Conservation (phyloP, 192 early-diverging fungal genomes). For the Coemansia sp. region DNA sequence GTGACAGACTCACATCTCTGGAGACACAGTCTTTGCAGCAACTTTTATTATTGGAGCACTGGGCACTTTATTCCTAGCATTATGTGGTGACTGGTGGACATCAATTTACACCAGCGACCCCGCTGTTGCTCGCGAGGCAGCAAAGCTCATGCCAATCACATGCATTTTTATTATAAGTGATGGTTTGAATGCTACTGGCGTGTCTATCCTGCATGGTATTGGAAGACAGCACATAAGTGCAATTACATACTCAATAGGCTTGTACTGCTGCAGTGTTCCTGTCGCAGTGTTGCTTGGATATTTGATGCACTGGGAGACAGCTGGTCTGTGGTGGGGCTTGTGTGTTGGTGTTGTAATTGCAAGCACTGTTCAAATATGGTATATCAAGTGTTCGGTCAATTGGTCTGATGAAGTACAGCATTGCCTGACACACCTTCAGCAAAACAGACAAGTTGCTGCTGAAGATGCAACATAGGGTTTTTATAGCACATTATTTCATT, state of each 20-base stretch:
- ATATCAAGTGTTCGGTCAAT: conserved; percentile 17
- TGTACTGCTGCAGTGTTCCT: conserved; percentile 47
- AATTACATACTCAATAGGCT: conserved; percentile 41
- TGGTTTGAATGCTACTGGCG: conserved; percentile 51
- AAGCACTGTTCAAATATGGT: conserved; percentile 9
- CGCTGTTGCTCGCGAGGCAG: conserved; percentile 65
- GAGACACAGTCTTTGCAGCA: conserved; percentile 49
- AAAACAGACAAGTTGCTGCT: too few species aligned
- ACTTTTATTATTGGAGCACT: conserved; percentile 51
- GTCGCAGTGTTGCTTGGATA: conserved; percentile 45
- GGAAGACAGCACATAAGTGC: conserved; percentile 50
- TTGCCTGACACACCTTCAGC: conserved; percentile 12
- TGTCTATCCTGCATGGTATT: conserved; percentile 47
- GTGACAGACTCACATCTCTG: conserved; percentile 58
- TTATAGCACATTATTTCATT: too few species aligned
- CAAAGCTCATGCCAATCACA: conserved; percentile 66
- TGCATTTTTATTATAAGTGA: conserved; percentile 61
- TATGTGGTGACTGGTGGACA: conserved; percentile 26
- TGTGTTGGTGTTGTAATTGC: conserved; percentile 10
- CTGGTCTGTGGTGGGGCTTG: conserved; percentile 31
- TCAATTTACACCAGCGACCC: conserved; percentile 62
- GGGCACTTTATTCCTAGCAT: neutral
- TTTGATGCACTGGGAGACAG: conserved; percentile 7
- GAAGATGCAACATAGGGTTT: too few species aligned
- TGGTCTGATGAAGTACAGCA: conserved; percentile 23